Evolutionary conservation across 768 basidiomycete genomes (phyloP), one percentile per base, ranked within the genome.

Genomic region (Amylocystis lapponica): DNA sequence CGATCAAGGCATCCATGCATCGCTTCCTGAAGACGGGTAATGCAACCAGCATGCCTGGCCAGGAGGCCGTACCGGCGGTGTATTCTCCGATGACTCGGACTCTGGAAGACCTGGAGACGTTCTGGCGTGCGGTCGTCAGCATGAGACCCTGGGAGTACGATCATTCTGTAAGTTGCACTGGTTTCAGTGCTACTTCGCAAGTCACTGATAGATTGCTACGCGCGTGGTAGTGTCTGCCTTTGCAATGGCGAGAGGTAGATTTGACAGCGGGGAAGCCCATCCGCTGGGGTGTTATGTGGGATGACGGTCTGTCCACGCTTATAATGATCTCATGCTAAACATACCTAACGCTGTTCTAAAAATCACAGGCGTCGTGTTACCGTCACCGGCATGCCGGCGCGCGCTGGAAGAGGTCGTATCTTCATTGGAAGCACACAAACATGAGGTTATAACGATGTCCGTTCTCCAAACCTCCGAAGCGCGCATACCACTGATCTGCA

Each of bases 61-160:
- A 65, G 37, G 69, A 70, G 22, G 68, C 66, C 29, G 56, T 74
- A 2, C 57, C 58, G 9, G 57, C 63, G 0, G 56, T 66, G 2
- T 66, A 60, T 36, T 66, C 68, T 12, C 71, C 72, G 4, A 70
- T 74, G 70, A 61, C 72, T 21, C 61, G 66, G n/a, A 64, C 63
- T 2, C 56, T 72, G 32, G 69, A 64, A 20, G 67, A 73, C 47
- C 51, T 75, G 26, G 65, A 68, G 48, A 64, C 65, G 16, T 65
- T 73, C 39, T 74, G 72, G 70, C 60, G 63, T 40, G 62, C 65
- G 5, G 57, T 74, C 5, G 51, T 74, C 19, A 57, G 56, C 20
- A 70, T 67, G 65, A 53, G 60, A 21, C 68, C 72, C 14, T 72
- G 72, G 39, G 57, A 66, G 26, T 71, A 71, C 40, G 72, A 74